Conservation (phyloP, 257 asterid genomes). For the Solanum corneliomulleri region DNA sequence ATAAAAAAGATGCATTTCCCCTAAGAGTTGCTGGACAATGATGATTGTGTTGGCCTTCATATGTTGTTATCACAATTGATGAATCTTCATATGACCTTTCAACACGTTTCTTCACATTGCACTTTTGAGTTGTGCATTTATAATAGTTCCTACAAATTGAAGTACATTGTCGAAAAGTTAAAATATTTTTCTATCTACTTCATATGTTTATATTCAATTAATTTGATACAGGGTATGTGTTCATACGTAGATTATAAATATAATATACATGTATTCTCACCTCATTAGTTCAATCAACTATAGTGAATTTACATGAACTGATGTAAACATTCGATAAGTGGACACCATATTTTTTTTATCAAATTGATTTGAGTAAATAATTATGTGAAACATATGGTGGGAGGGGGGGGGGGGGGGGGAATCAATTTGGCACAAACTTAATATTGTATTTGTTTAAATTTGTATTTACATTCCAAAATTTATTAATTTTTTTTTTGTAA, state of each 20-base stretch:
- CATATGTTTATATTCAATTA: neutral
- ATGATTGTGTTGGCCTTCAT: slow-evolving; percentile 69
- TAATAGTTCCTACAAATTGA: slow-evolving; percentile 47
- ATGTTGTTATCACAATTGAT: slow-evolving; percentile 47
- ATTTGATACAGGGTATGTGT: neutral
- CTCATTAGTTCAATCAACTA: neutral
- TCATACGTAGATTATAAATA: neutral
- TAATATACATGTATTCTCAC: neutral
- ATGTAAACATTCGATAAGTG: neutral
- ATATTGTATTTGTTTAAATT: neutral
- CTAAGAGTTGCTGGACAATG: slow-evolving; percentile 56
- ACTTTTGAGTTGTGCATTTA: slow-evolving; percentile 56
- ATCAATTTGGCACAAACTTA: neutral
- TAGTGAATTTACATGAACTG: neutral
- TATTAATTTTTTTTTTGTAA: neutral
- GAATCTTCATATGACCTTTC: slow-evolving; percentile 62
- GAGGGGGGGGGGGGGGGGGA: fast-evolving
- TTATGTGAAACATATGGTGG: neutral
- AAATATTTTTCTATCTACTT: neutral
- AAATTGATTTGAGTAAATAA: neutral
- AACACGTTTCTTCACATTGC: slow-evolving; percentile 52
- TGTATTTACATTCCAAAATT: neutral
- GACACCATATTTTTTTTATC: neutral
- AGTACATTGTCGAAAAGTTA: neutral
- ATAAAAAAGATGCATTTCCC: slow-evolving; percentile 34